Percentiles rank a stretch among this genome's conserved stretches.
These are phyloP conservation scores for Collybia mongolica DNA, from an alignment of 768 basidiomycete species.

Conservation along the genomic window DNA sequence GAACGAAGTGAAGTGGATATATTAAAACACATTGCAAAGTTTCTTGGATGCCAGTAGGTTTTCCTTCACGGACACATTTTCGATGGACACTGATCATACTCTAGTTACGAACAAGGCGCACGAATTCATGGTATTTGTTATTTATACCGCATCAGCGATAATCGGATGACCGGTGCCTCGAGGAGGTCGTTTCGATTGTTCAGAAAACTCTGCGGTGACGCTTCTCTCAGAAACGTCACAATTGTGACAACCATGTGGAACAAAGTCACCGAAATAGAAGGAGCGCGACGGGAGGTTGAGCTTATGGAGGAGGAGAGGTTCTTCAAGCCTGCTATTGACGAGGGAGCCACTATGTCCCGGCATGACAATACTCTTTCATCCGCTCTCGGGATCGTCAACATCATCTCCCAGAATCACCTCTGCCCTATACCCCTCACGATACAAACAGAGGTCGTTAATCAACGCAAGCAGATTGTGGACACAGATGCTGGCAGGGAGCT, in stretches of 20 bases:
- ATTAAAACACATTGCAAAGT: neutral
- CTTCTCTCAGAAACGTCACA: conserved; percentile 40
- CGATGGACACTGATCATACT: neutral
- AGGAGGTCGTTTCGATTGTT: conserved; percentile 44
- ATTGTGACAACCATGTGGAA: conserved; percentile 54
- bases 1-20: neutral
- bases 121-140: conserved; percentile 35
- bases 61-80: neutral
- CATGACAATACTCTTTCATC: conserved; percentile 27
- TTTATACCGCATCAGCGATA: conserved; percentile 41
- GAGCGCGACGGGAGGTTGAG: conserved; percentile 35
- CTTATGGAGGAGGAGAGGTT: conserved; percentile 27
- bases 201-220: conserved; percentile 43
- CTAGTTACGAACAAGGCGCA: neutral
- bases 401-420: conserved; percentile 14
- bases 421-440: conserved; percentile 7
- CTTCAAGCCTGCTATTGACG: conserved; percentile 41
- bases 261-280: conserved; percentile 26
- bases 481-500: conserved; percentile 29
- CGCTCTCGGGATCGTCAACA: conserved; percentile 27
- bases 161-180: conserved; percentile 38
- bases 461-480: conserved; percentile 25
- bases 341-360: conserved; percentile 37
- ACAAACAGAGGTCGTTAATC: conserved; percentile 13
- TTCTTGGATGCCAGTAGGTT: neutral